Evolutionary conservation across 2,329 filamentous ascomycete species (phyloP).

Genomic region (Arthrobotrys iridis): DNA sequence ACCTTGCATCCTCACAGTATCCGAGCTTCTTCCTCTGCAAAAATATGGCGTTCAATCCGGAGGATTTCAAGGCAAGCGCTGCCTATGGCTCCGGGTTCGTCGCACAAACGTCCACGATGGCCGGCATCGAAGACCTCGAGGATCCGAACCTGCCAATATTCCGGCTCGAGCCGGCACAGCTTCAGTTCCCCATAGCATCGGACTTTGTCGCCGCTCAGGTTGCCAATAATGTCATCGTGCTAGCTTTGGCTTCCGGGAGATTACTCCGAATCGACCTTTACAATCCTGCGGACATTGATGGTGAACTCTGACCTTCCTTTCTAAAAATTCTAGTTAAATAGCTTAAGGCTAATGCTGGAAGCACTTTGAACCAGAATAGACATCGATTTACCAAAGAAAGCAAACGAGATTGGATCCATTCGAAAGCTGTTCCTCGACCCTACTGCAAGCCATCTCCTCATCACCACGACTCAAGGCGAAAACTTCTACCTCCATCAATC

Average conservation of each 20-base stretch:
- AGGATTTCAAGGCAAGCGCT: constrained; percentile 46
- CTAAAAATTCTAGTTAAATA: not conserved
- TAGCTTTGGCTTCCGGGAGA: constrained; percentile 89
- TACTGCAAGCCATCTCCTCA: constrained; percentile 90
- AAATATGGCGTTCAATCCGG: constrained; percentile 47
- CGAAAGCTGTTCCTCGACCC: constrained; percentile 97
- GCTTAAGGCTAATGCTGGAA: constrained; percentile 19
- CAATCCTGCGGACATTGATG: constrained; percentile 93
- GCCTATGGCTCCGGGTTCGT: constrained; percentile 49
- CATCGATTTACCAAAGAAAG: constrained; percentile 94
- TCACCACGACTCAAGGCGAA: constrained; percentile 90
- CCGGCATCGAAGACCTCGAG: constrained; percentile 64
- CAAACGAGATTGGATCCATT: constrained; percentile 89
- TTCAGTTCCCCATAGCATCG: constrained; percentile 92
- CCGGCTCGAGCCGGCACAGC: constrained; percentile 88
- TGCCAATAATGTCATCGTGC: constrained; percentile 93
- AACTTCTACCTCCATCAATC: constrained; percentile 99
- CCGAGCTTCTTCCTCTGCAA: not conserved
- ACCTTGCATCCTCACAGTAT: not conserved
- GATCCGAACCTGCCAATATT: constrained; percentile 83
- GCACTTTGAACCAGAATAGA: constrained; percentile 67
- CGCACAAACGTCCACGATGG: constrained; percentile 45
- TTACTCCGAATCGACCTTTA: constrained; percentile 95
- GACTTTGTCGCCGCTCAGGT: constrained; percentile 97
- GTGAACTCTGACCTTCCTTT: constrained; percentile 63